Percentiles rank a stretch among this genome's conserved stretches.
These are phyloP conservation scores for Aristolochia californica DNA, from an alignment of 164 flowering plant genomes.

Conservation along the genomic window DNA sequence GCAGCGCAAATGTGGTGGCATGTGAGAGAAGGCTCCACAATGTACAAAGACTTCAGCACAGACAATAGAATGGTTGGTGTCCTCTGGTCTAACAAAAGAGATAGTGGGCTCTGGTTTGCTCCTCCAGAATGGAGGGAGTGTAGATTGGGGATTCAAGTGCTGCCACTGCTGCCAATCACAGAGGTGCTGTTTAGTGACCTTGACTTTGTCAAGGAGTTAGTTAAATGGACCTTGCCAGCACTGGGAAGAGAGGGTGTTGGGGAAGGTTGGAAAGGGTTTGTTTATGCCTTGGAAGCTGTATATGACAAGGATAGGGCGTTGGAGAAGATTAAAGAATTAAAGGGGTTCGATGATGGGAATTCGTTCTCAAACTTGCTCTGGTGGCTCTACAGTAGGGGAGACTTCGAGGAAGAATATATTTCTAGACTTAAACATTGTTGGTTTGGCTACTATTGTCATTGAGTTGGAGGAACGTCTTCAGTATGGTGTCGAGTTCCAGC, in stretches of 20 bases:
- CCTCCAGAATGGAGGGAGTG: conserved; percentile 81
- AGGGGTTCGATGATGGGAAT: conserved; percentile 71
- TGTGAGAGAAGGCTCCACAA: conserved; percentile 37
- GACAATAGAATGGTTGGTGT: conserved; percentile 75
- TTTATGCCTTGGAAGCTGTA: conserved; percentile 65
- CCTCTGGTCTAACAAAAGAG: conserved; percentile 83
- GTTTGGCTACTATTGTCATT: conserved; percentile 45
- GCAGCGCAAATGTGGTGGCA: conserved; percentile 91
- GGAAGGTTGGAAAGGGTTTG: conserved; percentile 93
- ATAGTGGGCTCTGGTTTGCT: conserved; percentile 85
- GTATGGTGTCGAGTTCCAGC: neutral
- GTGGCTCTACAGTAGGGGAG: conserved; percentile 71
- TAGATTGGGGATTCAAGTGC: conserved; percentile 72
- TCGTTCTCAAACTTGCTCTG: conserved; percentile 70
- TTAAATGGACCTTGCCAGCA: conserved; percentile 66
- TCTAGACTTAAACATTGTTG: conserved; percentile 31
- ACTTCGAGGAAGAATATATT: conserved; percentile 13
- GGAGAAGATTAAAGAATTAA: conserved; percentile 45
- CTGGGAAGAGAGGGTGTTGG: conserved; percentile 62
- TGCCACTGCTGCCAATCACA: conserved; percentile 68
- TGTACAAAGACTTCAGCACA: conserved; percentile 48
- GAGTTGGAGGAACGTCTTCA: conserved; percentile 1
- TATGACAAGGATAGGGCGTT: conserved; percentile 55
- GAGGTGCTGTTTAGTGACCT: conserved; percentile 61
- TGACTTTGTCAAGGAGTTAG: conserved; percentile 43